Conservation (phyloP, 371 early-diverging fungal species). For the Mucor racemosus region DNA sequence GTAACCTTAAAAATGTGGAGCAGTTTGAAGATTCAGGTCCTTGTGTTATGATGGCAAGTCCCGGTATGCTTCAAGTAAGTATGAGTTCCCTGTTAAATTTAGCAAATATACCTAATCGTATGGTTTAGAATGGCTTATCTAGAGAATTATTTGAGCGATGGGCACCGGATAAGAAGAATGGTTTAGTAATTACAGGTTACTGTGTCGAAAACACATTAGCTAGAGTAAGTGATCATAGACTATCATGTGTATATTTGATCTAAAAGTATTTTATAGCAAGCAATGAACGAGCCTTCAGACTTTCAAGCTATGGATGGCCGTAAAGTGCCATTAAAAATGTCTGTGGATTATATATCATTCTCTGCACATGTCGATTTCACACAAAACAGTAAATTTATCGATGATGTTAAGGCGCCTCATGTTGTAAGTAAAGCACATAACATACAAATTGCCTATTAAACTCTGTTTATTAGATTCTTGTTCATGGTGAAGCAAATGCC, state of each 20-base stretch:
- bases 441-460: background rate
- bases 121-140: slow-evolving; percentile 88
- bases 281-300: slow-evolving; percentile 95
- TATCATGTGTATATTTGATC: background rate
- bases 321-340: slow-evolving; percentile 87
- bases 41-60: slow-evolving; percentile 99
- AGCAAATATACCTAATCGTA: background rate
- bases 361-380: slow-evolving; percentile 99
- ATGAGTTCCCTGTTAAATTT: no score
- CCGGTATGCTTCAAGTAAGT: slow-evolving; percentile 98
- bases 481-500: slow-evolving; percentile 99
- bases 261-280: slow-evolving; percentile 51
- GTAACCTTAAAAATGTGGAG: slow-evolving; percentile 91
- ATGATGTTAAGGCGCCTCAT: slow-evolving; percentile 94
- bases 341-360: slow-evolving; percentile 98
- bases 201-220: slow-evolving; percentile 99
- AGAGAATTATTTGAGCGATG: slow-evolving; percentile 98
- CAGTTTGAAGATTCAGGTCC: slow-evolving; percentile 98
- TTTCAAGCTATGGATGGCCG: slow-evolving; percentile 89
- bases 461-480: slow-evolving; percentile 71
- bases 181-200: slow-evolving; percentile 98
- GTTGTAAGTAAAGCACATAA: slow-evolving; percentile 63
- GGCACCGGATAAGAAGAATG: slow-evolving; percentile 97
- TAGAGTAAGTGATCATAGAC: slow-evolving; percentile 63
- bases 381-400: slow-evolving; percentile 99